A percentile compares a stretch with the other conserved stretches of the same genome.
Evolutionary conservation across 305 asterid species (phyloP).

Genomic region (Petunia hybrid): DNA sequence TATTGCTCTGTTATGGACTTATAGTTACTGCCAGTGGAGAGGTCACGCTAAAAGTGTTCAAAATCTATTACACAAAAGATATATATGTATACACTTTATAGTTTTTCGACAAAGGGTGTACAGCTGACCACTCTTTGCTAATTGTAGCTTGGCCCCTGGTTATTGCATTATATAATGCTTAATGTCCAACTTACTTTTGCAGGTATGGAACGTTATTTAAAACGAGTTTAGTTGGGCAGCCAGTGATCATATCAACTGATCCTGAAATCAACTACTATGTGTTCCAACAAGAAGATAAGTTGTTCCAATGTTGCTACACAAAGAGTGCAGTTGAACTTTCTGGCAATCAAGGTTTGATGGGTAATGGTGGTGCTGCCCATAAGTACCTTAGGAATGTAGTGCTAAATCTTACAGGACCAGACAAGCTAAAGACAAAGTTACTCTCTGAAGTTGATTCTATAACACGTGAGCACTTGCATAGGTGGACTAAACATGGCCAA

Average conservation of each 20-base stretch:
- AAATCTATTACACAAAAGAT: no score
- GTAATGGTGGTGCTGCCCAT: conserved; percentile 27
- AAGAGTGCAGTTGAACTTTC: conserved; percentile 27
- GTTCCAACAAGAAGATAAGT: conserved; percentile 38
- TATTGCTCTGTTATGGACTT: no score
- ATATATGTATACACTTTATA: no score
- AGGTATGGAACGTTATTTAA: conserved; percentile 38
- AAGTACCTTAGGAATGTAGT: conserved; percentile 34
- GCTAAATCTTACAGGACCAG: conserved; percentile 29
- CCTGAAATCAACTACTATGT: conserved; percentile 30
- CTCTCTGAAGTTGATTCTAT: conserved; percentile 25
- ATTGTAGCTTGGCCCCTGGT: no score
- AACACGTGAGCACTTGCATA: conserved; percentile 4
- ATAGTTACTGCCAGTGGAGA: no score
- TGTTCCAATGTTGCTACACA: conserved; percentile 31
- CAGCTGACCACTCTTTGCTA: no score
- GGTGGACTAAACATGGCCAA: conserved; percentile 9
- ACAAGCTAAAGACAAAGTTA: conserved; percentile 22
- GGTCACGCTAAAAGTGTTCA: no score
- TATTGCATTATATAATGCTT: no score
- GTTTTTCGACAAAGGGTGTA: no score
- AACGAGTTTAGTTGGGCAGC: conserved; percentile 38
- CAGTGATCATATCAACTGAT: conserved; percentile 32
- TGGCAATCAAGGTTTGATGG: conserved; percentile 1
- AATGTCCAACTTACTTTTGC: neutral